Evolutionary conservation across 345 rosid species (phyloP), one percentile per base, ranked within the genome.

Genomic region (Dimocarpus longan): DNA sequence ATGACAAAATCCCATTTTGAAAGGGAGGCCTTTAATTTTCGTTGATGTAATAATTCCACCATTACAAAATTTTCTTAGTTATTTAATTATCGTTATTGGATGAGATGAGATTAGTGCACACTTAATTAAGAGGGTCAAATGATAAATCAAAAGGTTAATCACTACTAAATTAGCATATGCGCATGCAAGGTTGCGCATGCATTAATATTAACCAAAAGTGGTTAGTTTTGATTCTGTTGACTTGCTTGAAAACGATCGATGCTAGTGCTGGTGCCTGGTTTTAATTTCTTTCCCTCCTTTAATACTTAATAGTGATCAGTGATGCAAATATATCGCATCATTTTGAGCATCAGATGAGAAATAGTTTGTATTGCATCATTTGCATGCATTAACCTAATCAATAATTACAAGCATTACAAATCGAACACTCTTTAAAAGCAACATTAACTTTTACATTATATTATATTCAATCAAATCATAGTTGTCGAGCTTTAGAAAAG

Each of bases 1-100:
- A 81, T 77, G 81, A 71, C 84, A 78, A 86, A 60, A 83, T 88
- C 90, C 90, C 79, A 82, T 71, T 72, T 72, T 59, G 77, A 68
- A 75, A 1, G 67, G 26, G 78, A 72, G 78, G 60, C 50, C 76
- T 69, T 72, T 18, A 73, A 50, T 70, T 80, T 82, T 82, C 83
- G 65, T 75, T 21, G 40, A 76, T 13, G 59, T 70, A 67, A 86
- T 84, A 7, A 79, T 84, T 60, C 24, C 39, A 12, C 22, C 62
- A 73, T 43, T 24, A 59, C 16, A 22, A 67, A 24, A 18, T 37
- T 73, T 65, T 19, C 42, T 52, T 63, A 8, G 5, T 22, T 71
- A 18, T 59, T 46, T n/a, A 54, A 60, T 15, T 71, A 63, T 63
- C 5, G 40, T 10, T 13, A 26, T 46, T 26, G 52, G 52, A 11